These are phyloP conservation scores for Allium fistulosum DNA, from an alignment of 106 monocot genomes.

Conservation along the genomic window DNA sequence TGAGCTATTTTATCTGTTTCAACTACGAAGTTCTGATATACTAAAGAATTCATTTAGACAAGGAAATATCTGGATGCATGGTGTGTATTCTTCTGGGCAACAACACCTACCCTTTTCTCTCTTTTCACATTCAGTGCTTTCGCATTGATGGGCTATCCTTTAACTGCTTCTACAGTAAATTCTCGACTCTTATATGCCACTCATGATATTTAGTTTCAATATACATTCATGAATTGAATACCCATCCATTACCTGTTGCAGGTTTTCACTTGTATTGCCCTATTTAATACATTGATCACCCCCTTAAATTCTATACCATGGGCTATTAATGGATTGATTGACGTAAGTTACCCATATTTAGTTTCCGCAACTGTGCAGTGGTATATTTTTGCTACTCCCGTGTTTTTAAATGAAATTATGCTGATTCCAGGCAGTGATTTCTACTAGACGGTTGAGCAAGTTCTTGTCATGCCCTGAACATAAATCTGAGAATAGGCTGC, in stretches of 20 bases:
- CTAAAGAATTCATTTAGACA: constrained; percentile 35
- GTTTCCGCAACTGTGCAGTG: background rate
- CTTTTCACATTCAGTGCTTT: constrained; percentile 88
- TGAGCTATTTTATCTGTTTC: background rate
- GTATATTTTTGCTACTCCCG: background rate
- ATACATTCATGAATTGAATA: background rate
- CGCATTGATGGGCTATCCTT: constrained; percentile 70
- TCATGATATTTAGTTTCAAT: constrained; percentile 6
- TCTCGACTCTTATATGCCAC: background rate
- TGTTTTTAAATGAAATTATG: background rate
- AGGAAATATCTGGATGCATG: constrained; percentile 98
- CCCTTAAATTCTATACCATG: constrained; percentile 97
- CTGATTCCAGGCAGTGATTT: constrained; percentile 68
- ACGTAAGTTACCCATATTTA: constrained; percentile 46
- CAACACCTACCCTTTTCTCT: constrained; percentile 93
- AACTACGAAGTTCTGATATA: constrained; percentile 1
- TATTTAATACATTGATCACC: constrained; percentile 92
- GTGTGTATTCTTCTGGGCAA: constrained; percentile 99
- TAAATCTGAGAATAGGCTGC: constrained; percentile 4
- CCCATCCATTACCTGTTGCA: constrained; percentile 13
- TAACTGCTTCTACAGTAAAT: constrained; percentile 88
- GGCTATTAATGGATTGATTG: constrained; percentile 98
- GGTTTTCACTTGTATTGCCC: constrained; percentile 97
- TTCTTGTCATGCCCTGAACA: constrained; percentile 73
- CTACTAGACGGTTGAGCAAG: constrained; percentile 72